Percentiles rank a stretch among this genome's conserved stretches.
Evolutionary conservation across 805 yeast species (phyloP).

Genomic region (Monosporozyma aquatica): DNA sequence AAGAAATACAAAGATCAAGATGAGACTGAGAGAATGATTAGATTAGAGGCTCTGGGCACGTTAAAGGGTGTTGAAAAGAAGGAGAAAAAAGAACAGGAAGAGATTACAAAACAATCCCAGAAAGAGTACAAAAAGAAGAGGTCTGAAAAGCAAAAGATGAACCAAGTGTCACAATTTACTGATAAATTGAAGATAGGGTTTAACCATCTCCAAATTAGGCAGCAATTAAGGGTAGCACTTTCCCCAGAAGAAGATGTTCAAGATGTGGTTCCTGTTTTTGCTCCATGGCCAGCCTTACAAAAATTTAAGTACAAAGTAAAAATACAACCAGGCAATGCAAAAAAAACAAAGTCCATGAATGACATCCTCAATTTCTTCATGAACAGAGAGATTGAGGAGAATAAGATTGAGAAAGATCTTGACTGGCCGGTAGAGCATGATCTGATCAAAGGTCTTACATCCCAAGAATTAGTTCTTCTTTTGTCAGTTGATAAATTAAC

Average conservation of each 20-base stretch:
- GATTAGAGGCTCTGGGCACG: constrained; percentile 81
- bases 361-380: constrained; percentile 57
- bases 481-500: constrained; percentile 68
- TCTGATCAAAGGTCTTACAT: constrained; percentile 45
- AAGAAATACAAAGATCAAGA: constrained; percentile 86
- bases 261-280: constrained; percentile 77
- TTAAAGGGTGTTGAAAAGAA: constrained; percentile 45
- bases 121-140: constrained; percentile 30
- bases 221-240: constrained; percentile 29
- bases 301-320: constrained; percentile 77
- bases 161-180: constrained; percentile 28
- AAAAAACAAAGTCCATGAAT: constrained; percentile 77
- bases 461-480: constrained; percentile 56
- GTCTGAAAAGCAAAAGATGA: constrained; percentile 34
- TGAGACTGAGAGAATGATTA: constrained; percentile 66
- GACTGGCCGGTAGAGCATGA: constrained; percentile 71
- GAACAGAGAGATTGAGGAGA: constrained; percentile 38
- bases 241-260: constrained; percentile 40
- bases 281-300: constrained; percentile 78
- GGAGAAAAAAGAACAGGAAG: constrained; percentile 31
- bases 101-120: constrained; percentile 27
- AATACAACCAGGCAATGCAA: constrained; percentile 64
- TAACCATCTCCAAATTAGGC: constrained; percentile 35
- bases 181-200: constrained; percentile 36
- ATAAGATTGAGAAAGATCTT: constrained; percentile 37